Base-by-base conservation (phyloP, 495 filamentous ascomycete genomes). In the Aspergillus diversus region DNA sequence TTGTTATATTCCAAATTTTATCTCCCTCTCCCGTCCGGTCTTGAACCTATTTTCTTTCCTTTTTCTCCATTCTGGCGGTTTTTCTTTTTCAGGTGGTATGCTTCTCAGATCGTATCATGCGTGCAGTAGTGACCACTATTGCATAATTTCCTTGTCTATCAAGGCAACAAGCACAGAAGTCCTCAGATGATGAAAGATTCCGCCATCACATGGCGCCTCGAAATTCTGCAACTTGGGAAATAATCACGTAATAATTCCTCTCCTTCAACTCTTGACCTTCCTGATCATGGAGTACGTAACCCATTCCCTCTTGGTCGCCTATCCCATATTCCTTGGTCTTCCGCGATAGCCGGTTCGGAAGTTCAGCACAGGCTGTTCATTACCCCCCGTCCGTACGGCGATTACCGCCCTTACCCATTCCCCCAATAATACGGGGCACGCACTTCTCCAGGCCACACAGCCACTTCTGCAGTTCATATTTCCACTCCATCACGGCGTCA, bases 321-420 rank as follows among this genome's bases (percentile, higher is more conserved):
- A 63, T 55, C 33, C 33, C 50, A 51, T 27, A 66, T 66, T 66
- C 58, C 34, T 35, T 64, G 42, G 51, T 66, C 63, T 59, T 66
- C 68, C 68, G 68, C 68, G 68, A 67, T 70, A 70, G 68, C 68
- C 68, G 68, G 68, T 33, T 55, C 43, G 57, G 57, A 61, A 54
- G 42, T 61, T 54, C n/a, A 6, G 27, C 16, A 55, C 59, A 33
- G 58, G 55, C 60, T 57, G 54, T 57, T 58, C 47, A 55, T 63
- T 56, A 57, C 48, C 46, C 47, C 4, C 4, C 39, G 39, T 43
- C 35, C 39, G 55, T 61, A 62, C 56, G 35, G 54, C n/a, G 4
- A 37, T 48, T 63, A 58, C 54, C 50, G 32, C 16, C 55, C 12
- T 51, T 58, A n/a, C 55, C 33, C 39, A 33, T 17, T 50, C 47